Conservation (phyloP, 495 filamentous ascomycete species). For the Lophiotrema nucula region DNA sequence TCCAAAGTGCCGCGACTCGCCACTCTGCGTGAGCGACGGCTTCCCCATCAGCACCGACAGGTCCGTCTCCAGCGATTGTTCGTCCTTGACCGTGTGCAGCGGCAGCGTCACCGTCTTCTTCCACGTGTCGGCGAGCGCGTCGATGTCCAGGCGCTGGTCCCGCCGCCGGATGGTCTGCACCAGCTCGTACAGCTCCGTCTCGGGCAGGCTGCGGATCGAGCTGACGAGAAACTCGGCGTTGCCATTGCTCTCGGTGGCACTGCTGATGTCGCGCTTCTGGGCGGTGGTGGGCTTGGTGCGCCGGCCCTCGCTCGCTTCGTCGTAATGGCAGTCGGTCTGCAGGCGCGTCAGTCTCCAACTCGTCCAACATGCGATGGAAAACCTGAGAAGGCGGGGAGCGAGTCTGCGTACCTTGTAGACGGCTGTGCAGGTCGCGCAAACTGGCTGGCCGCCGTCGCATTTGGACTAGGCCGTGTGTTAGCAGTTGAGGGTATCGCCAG, state of each 20-base stretch:
- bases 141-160: slow-evolving; percentile 36
- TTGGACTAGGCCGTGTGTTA: too few relatives aligned
- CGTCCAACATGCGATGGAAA: too few relatives aligned
- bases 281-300: slow-evolving; percentile 36
- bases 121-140: slow-evolving; percentile 43
- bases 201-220: slow-evolving; percentile 45
- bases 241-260: slow-evolving; percentile 40
- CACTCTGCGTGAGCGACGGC: slow-evolving; percentile 23
- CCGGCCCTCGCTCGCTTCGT: slow-evolving; percentile 48
- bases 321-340: slow-evolving; percentile 48
- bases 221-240: slow-evolving; percentile 45
- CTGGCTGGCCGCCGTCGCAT: slow-evolving; percentile 29
- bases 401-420: slow-evolving; percentile 47
- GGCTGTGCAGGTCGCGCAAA: slow-evolving; percentile 51
- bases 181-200: slow-evolving; percentile 46
- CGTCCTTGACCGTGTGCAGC: slow-evolving; percentile 10
- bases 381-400: too few relatives aligned
- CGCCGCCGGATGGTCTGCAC: slow-evolving; percentile 44
- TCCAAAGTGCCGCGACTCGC: slow-evolving; percentile 25
- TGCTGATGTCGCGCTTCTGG: slow-evolving; percentile 42
- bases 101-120: slow-evolving; percentile 33
- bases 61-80: slow-evolving; percentile 38
- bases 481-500: too few relatives aligned
- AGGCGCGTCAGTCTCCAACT: not conserved
- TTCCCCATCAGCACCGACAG: slow-evolving; percentile 40